Evolutionary conservation across 441 rosid species (phyloP).

Genomic region (Melastoma candidum): DNA sequence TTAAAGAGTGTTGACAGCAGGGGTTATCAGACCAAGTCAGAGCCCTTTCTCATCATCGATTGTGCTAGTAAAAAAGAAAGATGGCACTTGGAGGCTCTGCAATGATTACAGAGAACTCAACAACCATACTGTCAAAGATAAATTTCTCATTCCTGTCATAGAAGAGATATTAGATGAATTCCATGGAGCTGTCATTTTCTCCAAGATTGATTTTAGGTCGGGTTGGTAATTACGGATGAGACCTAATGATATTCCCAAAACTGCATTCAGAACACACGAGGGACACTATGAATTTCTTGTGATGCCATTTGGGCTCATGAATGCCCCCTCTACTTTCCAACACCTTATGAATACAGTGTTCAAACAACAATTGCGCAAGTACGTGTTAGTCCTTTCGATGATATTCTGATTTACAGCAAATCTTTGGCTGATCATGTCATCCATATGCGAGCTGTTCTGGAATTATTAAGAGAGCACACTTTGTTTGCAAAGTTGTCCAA

Average conservation of each 20-base stretch:
- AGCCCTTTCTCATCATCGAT: not conserved
- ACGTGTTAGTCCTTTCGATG: not conserved
- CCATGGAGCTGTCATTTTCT: not conserved
- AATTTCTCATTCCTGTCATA: not conserved
- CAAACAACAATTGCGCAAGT: not conserved
- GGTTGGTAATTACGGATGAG: not conserved
- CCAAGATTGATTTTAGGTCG: slow-evolving; percentile 1
- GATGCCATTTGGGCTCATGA: not conserved
- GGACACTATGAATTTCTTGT: slow-evolving; percentile 1
- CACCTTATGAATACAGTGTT: not conserved
- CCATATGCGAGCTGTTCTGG: not conserved
- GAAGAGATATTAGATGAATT: not conserved
- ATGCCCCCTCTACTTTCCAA: slow-evolving; percentile 1
- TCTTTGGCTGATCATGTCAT: not conserved
- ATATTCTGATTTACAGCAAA: not conserved
- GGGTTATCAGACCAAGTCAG: not conserved
- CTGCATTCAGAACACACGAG: not conserved
- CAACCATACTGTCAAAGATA: not conserved
- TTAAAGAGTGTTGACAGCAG: not conserved
- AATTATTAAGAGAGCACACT: not conserved
- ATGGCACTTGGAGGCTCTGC: not conserved
- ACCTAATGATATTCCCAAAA: not conserved
- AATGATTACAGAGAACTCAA: not conserved
- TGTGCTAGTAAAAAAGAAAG: slow-evolving; percentile 3
- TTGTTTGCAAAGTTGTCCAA: not conserved